Conservation (phyloP, 148 eudicot species). For the Vaccinium myrtillus region DNA sequence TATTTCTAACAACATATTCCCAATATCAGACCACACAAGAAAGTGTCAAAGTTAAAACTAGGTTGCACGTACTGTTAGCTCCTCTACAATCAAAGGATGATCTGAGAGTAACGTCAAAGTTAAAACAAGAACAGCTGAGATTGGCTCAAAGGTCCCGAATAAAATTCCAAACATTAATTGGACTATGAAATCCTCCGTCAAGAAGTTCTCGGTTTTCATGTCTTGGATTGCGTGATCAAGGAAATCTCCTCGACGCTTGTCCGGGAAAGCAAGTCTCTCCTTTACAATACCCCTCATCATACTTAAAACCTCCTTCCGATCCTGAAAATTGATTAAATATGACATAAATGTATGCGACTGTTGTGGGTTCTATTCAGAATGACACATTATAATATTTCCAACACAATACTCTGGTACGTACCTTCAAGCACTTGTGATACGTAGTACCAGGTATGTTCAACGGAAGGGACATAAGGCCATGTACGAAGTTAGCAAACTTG, state of each 20-base stretch:
- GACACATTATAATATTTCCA: not conserved
- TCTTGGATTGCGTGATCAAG: not conserved
- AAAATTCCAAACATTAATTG: constrained; percentile 49
- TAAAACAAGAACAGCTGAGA: constrained; percentile 29
- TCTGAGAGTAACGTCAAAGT: constrained; percentile 44
- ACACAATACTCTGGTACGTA: not conserved
- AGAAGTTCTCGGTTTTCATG: not conserved
- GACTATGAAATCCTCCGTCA: constrained; percentile 28
- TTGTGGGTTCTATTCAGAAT: not conserved
- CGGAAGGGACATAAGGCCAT: constrained; percentile 34
- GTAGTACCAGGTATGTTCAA: constrained; percentile 37
- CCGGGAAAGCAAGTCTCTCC: not conserved
- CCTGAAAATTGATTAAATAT: not conserved
- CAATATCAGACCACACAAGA: not conserved
- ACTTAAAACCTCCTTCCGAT: not conserved
- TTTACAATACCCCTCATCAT: not conserved
- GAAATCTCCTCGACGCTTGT: not conserved
- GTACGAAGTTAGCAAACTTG: constrained; percentile 22
- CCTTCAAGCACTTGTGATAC: constrained; percentile 35
- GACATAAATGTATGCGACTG: not conserved
- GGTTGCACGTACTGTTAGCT: constrained; percentile 31
- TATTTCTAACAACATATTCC: not conserved
- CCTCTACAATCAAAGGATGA: constrained; percentile 35
- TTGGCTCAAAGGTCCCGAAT: constrained; percentile 46
- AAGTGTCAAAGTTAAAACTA: too few species aligned